A percentile compares a stretch with the other conserved stretches of the same genome.
phyloP scores from a whole-genome alignment of 805 yeast genomes.

The Lipomyces lipofer region DNA sequence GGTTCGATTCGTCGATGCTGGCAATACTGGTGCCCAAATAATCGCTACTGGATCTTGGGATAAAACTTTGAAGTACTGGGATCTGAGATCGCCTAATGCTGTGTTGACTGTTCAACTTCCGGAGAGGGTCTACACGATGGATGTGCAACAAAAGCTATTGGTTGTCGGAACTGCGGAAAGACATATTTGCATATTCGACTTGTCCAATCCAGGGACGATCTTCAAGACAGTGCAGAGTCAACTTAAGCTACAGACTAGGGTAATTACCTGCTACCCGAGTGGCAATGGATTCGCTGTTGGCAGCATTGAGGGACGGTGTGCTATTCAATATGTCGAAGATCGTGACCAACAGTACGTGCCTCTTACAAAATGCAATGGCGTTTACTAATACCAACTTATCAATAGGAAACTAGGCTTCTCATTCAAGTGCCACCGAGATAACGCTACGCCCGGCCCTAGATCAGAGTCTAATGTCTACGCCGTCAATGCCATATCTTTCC shows the following conservation, averaged over 20 bases:
- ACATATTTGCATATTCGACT: constrained; percentile 72
- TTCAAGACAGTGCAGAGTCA: constrained; percentile 76
- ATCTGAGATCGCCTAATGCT: constrained; percentile 76
- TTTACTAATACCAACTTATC: background rate
- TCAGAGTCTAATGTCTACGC: constrained; percentile 71
- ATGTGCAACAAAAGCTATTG: constrained; percentile 71
- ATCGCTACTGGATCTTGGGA: constrained; percentile 97
- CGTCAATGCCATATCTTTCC: constrained; percentile 78
- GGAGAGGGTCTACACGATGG: constrained; percentile 90
- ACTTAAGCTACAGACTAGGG: constrained; percentile 84
- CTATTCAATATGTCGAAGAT: constrained; percentile 88
- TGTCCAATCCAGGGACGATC: constrained; percentile 74
- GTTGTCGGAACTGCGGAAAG: constrained; percentile 95
- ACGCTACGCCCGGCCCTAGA: constrained; percentile 51
- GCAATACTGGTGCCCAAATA: constrained; percentile 73
- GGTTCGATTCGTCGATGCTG: constrained; percentile 78
- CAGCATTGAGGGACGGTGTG: constrained; percentile 93
- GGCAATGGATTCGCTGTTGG: constrained; percentile 94
- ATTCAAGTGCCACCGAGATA: constrained; percentile 90
- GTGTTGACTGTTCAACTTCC: constrained; percentile 80
- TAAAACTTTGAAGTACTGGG: constrained; percentile 93
- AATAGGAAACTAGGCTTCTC: constrained; percentile 52
- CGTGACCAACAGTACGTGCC: constrained; percentile 49
- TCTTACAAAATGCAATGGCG: too few relatives aligned
- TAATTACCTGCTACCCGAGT: constrained; percentile 79